Conservation (phyloP, 2,329 filamentous ascomycete genomes). For the Cryphonectria nitschkei region DNA sequence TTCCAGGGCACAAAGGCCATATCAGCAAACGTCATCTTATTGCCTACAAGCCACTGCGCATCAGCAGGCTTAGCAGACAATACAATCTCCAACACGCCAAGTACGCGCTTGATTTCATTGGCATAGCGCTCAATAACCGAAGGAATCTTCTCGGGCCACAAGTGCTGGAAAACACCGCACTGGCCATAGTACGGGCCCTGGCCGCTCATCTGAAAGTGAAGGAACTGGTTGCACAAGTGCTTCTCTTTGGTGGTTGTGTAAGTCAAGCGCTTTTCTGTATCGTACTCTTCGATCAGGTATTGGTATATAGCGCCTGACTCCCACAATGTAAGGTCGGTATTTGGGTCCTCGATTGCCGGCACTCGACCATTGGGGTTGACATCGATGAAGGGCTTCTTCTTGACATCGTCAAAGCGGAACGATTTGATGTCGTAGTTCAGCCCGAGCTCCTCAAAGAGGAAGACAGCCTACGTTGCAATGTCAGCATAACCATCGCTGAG, state of each 20-base stretch:
- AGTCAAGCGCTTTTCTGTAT: slow-evolving; percentile 31
- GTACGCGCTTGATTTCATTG: slow-evolving; percentile 34
- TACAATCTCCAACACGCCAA: slow-evolving; percentile 32
- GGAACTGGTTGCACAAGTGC: slow-evolving; percentile 37
- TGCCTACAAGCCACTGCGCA: slow-evolving; percentile 34
- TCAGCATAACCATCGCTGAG: not conserved
- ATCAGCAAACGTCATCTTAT: slow-evolving; percentile 34
- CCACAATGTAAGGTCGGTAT: slow-evolving; percentile 39
- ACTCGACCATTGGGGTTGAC: slow-evolving; percentile 43
- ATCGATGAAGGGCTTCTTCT: slow-evolving; percentile 33
- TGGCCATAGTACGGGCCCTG: slow-evolving; percentile 52
- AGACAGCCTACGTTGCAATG: slow-evolving; percentile 33
- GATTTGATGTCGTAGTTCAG: slow-evolving; percentile 39
- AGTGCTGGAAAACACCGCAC: slow-evolving; percentile 37
- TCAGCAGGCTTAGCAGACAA: slow-evolving; percentile 28
- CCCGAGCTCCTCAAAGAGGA: slow-evolving; percentile 43
- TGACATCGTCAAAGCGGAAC: slow-evolving; percentile 33
- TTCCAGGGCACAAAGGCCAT: slow-evolving; percentile 35
- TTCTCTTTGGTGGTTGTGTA: slow-evolving; percentile 31
- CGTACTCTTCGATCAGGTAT: slow-evolving; percentile 36
- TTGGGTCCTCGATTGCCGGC: slow-evolving; percentile 39
- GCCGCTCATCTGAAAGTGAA: slow-evolving; percentile 48
- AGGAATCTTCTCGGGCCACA: slow-evolving; percentile 36
- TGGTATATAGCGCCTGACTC: slow-evolving; percentile 33
- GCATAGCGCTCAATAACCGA: slow-evolving; percentile 34